Evolutionary conservation across 352 stramenopile species (phyloP), one percentile per base, ranked within the genome.

Genomic region (Globisporangium lucens): DNA sequence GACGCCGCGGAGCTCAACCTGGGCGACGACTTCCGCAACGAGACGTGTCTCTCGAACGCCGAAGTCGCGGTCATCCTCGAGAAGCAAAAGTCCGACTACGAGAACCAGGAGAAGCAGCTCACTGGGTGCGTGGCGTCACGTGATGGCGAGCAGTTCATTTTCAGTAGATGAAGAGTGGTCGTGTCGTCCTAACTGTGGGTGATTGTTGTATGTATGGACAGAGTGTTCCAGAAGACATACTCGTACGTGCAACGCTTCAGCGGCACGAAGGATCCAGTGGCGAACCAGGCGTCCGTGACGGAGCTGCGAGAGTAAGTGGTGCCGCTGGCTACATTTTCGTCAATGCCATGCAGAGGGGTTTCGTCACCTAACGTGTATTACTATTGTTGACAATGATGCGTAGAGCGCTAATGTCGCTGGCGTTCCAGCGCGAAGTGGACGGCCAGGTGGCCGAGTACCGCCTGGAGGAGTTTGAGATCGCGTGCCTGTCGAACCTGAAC

Each of bases 221-320:
- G 86, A 65, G 89, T 97, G 24, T 97, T 97, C 70, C 87, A 96
- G 73, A 95, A 96, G 80, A 97, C 89, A 38, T 95, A 96, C 68
- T 94, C 89, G 66, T 97, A 97, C 60, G 89, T 96, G 64, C 89
- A 96, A 72, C 85, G 89, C 55, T 97, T 97, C 69, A 96, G 89
- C 52, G 89, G 89, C 61, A 97, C 89, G n/a, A 96, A 96, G 69
- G 89, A 97, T 64, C 89, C 89, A 0, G 87, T 97, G n/a, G 77
- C 87, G 49, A 97, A 97, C 73, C 89, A 97, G 78, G 86, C 87
- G 61, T 94, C 85, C 4, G 89, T 97, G 27, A 94, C 89, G 36
- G 89, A 96, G 65, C 76, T 97, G 27, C 86, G 89, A 72, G 89
- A 95, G 82, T 94, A 90, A 36, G 79, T 88, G 1, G 22, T 41